phyloP scores from a whole-genome alignment of 2,329 filamentous ascomycete genomes.

The Fusarium chlamydosporum region DNA sequence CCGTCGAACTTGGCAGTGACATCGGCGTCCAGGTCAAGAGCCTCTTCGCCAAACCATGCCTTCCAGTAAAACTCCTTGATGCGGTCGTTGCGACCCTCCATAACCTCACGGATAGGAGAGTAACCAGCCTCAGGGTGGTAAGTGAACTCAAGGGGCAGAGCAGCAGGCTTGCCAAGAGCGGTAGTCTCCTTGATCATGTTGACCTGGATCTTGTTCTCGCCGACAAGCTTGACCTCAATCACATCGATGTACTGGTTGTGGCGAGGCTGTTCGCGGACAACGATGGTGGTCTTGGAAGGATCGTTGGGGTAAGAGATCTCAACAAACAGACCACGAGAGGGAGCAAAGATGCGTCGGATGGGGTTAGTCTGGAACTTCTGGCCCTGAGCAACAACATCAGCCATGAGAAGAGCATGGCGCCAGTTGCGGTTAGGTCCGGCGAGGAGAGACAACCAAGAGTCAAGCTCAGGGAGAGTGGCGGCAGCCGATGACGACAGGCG shows the following conservation, averaged over 20 bases:
- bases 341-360: slow-evolving; percentile 90
- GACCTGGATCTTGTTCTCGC: slow-evolving; percentile 84
- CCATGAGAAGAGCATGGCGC: slow-evolving; percentile 94
- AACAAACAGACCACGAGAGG: slow-evolving; percentile 86
- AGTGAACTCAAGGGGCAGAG: slow-evolving; percentile 87
- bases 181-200: slow-evolving; percentile 95
- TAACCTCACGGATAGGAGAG: slow-evolving; percentile 96
- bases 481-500: slow-evolving; percentile 82
- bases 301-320: slow-evolving; percentile 89
- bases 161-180: slow-evolving; percentile 83
- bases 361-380: slow-evolving; percentile 98
- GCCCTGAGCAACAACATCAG: slow-evolving; percentile 94
- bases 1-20: slow-evolving; percentile 92
- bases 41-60: slow-evolving; percentile 94
- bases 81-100: slow-evolving; percentile 94
- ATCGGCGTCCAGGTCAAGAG: slow-evolving; percentile 84
- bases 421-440: slow-evolving; percentile 90
- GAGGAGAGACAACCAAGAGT: slow-evolving; percentile 89
- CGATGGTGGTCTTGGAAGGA: slow-evolving; percentile 85
- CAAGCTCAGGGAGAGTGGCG: slow-evolving; percentile 79
- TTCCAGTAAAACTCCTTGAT: slow-evolving; percentile 99
- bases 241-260: slow-evolving; percentile 91
- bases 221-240: slow-evolving; percentile 83
- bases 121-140: slow-evolving; percentile 97
- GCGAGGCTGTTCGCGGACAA: slow-evolving; percentile 87